phyloP scores from a whole-genome alignment of 2,329 filamentous ascomycete genomes.

The Aspergillus neoniger region DNA sequence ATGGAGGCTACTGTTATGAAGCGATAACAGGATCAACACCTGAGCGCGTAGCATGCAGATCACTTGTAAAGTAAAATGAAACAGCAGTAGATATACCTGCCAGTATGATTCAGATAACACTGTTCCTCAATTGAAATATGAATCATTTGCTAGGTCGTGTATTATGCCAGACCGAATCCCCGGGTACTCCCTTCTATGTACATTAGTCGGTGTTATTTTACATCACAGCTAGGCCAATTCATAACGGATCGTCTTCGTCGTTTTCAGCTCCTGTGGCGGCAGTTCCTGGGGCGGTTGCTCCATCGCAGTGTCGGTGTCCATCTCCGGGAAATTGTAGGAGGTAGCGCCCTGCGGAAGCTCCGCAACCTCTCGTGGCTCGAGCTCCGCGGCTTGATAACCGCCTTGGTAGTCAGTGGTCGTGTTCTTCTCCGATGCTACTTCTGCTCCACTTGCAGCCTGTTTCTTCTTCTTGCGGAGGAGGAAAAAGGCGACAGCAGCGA shows the following conservation, averaged over 20 bases:
- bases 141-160: no score
- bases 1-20: no score
- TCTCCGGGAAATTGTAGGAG: not conserved
- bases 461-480: constrained; percentile 1
- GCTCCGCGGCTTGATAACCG: not conserved
- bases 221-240: not conserved
- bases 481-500: not conserved
- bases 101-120: no score
- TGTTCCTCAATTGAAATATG: no score
- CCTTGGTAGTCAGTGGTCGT: not conserved
- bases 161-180: no score
- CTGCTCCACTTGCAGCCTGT: not conserved
- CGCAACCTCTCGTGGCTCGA: not conserved
- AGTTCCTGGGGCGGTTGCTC: not conserved
- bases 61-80: no score
- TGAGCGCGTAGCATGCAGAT: no score
- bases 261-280: not conserved
- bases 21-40: no score
- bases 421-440: not conserved
- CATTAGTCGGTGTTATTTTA: not conserved
- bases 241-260: not conserved
- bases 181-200: not conserved
- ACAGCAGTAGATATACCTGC: no score
- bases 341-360: not conserved
- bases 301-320: not conserved